Evolutionary conservation across 2,329 filamentous ascomycete genomes (phyloP), one percentile per base, ranked within the genome.

Genomic region (Venturia effusa): DNA sequence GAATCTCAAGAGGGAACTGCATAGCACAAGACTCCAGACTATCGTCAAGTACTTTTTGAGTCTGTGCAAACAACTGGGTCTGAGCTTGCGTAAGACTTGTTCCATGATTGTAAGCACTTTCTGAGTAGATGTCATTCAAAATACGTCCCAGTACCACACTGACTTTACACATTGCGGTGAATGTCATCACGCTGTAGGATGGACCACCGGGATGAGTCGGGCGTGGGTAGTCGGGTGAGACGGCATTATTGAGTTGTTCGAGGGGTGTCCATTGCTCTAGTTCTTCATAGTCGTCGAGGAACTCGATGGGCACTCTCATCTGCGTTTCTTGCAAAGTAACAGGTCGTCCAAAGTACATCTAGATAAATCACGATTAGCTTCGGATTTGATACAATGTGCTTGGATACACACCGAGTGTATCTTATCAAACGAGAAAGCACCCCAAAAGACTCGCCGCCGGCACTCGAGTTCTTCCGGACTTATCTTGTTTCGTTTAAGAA

Each of bases 361-460:
- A 7, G 11, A n/a, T 51, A 2, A 10, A 7, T 27, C 27, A 57
- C 6, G 1, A 34, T 57, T 57, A 57, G 51, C 30, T 19, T 57
- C 17, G 22, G 15, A 1, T 17, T 10, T 8, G 8, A 2, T 6
- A 34, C 10, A n/a, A n/a, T 34, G 17, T 19, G 51, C 22, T n/a
- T 34, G 19, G 15, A 8, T 11, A 57, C 51, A 34, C 30, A 57
- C 51, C 4, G 67, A 69, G 61, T 73, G 72, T 24, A 72, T 59
- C 63, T 72, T 72, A 54, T 74, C 72, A 40, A 64, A 68, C 11
- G 73, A 65, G 65, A 71, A 75, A 24, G 73, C 72, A 4, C 70
- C 70, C 73, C 73, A 75, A 55, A 74, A 75, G 7, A 75, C 68
- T 32, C 73, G 67, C 11, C 72, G 66, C 13, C 70, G 61, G 10